These are phyloP conservation scores for Pneumocystis canis DNA, from an alignment of 1,139 yeast genomes.

Conservation along the genomic window DNA sequence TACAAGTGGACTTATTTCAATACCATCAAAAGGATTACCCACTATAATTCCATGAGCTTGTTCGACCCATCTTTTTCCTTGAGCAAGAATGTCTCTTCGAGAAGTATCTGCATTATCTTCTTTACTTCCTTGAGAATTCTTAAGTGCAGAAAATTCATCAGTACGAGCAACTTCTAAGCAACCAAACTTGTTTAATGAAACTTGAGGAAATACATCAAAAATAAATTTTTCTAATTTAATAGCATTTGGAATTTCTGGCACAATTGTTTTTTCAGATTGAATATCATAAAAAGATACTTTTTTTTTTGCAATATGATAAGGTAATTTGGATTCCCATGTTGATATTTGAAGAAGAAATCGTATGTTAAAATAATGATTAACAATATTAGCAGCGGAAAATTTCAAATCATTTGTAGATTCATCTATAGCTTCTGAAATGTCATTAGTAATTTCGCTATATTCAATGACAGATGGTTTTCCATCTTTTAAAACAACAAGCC, in stretches of 20 bases:
- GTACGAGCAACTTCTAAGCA: conserved; percentile 78
- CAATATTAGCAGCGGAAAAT: conserved; percentile 91
- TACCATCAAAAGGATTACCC: conserved; percentile 26
- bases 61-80: conserved; percentile 66
- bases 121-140: conserved; percentile 51
- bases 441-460: conserved; percentile 74
- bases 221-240: conserved; percentile 92
- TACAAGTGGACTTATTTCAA: conserved; percentile 66
- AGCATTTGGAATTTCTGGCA: conserved; percentile 71
- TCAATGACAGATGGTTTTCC: conserved; percentile 82
- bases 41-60: conserved; percentile 51
- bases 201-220: conserved; percentile 83
- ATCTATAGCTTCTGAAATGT: conserved; percentile 39
- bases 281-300: conserved; percentile 54
- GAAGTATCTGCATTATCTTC: conserved; percentile 82
- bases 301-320: conserved; percentile 87
- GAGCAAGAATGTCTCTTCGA: conserved; percentile 44
- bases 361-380: conserved; percentile 86
- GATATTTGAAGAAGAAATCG: conserved; percentile 49
- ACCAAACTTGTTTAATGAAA: conserved; percentile 63
- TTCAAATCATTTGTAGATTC: conserved; percentile 34
- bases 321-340: conserved; percentile 60
- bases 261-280: conserved; percentile 34
- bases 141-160: conserved; percentile 84
- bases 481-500: conserved; percentile 59